These are phyloP conservation scores for Aspergillus ibericus DNA, from an alignment of 2,329 filamentous ascomycete species.

Conservation along the genomic window DNA sequence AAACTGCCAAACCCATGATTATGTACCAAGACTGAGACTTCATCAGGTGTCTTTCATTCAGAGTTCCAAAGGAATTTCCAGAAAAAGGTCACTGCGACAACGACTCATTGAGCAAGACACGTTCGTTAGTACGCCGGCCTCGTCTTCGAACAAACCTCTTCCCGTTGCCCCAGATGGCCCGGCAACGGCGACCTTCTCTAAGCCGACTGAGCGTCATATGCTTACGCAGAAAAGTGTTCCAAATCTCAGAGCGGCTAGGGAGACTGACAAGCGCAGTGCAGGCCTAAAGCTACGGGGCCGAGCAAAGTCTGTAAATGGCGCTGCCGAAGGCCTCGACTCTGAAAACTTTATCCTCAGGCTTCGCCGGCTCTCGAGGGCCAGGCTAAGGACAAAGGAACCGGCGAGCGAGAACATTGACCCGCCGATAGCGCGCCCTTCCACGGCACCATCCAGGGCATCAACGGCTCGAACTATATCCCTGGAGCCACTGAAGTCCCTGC, in stretches of 20 bases:
- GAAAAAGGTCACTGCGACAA: conserved; percentile 25
- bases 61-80: conserved; percentile 9
- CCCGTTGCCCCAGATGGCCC: conserved; percentile 27
- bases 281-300: conserved; percentile 17
- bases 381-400: conserved; percentile 20
- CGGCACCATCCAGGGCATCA: conserved; percentile 26
- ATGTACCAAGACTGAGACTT: conserved; percentile 7
- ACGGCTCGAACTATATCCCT: conserved; percentile 28
- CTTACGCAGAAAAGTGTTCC: conserved; percentile 19
- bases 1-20: neutral
- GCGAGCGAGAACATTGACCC: conserved; percentile 17
- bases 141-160: conserved; percentile 30
- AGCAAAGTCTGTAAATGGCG: conserved; percentile 27
- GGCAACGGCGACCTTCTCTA: conserved; percentile 11
- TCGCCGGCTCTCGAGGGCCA: conserved; percentile 26
- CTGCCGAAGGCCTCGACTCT: conserved; percentile 12
- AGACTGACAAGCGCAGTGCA: conserved; percentile 12
- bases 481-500: conserved; percentile 27
- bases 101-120: conserved; percentile 24
- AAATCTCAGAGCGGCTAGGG: conserved; percentile 16
- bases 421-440: conserved; percentile 23
- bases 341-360: conserved; percentile 16
- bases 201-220: conserved; percentile 10
- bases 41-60: conserved; percentile 25
- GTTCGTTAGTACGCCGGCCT: conserved; percentile 6